Evolutionary conservation across 1,284 basidiomycete species (phyloP).

Genomic region (Volvariella volvacea): DNA sequence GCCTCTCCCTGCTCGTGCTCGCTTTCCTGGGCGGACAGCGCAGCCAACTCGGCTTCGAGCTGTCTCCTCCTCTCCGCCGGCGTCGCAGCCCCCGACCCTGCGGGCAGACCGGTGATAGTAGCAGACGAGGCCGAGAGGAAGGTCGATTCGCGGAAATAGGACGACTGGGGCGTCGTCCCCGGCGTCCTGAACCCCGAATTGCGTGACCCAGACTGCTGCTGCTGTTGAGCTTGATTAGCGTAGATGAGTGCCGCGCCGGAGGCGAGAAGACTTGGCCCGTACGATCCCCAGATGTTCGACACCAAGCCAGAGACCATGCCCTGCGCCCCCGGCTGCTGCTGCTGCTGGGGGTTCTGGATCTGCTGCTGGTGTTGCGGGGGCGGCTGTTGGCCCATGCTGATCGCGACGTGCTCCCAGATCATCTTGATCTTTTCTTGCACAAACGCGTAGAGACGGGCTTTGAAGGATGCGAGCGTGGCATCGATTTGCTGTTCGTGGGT

Average conservation of each 20-base stretch:
- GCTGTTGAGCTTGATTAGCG: conserved; percentile 26
- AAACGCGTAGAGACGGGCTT: conserved; percentile 53
- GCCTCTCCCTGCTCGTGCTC: conserved; percentile 16
- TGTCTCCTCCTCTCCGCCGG: conserved; percentile 29
- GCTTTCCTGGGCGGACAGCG: conserved; percentile 23
- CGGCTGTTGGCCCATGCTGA: conserved; percentile 34
- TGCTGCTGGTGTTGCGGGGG: conserved; percentile 18
- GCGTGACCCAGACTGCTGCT: conserved; percentile 12
- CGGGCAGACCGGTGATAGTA: conserved; percentile 8
- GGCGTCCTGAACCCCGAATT: conserved; percentile 1
- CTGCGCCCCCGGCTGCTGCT: conserved; percentile 25
- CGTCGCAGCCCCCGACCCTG: conserved; percentile 4
- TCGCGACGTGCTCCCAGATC: conserved; percentile 54
- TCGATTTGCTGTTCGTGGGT: conserved; percentile 79
- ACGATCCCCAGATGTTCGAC: conserved; percentile 62
- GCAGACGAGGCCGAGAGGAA: conserved; percentile 10
- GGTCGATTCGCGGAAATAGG: conserved; percentile 6
- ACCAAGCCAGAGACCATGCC: conserved; percentile 54
- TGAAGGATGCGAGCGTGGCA: conserved; percentile 56
- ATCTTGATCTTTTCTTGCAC: conserved; percentile 56
- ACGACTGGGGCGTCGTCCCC: conserved; percentile 1
- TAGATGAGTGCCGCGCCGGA: conserved; percentile 53
- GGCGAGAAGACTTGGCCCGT: conserved; percentile 67
- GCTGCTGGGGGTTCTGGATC: conserved; percentile 14
- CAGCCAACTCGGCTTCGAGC: conserved; percentile 52